Evolutionary conservation across 1,284 basidiomycete species (phyloP).

Genomic region (Pterulicium gracile): DNA sequence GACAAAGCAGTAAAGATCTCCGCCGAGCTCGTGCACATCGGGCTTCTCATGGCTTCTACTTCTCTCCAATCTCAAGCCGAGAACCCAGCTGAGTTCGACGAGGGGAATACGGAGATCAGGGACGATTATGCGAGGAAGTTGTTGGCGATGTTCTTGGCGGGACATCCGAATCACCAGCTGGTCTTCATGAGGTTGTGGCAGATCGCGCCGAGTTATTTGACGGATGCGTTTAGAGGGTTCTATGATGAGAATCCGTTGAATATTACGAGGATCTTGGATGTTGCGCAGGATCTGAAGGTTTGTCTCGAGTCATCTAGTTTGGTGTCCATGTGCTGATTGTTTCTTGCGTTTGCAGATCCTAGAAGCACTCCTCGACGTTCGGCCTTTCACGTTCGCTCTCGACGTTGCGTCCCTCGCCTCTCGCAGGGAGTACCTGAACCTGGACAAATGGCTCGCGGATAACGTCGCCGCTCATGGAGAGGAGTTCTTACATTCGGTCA

Average conservation of each 20-base stretch:
- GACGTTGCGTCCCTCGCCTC: slow-evolving; percentile 93
- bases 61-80: no score
- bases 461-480: slow-evolving; percentile 73
- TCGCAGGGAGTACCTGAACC: slow-evolving; percentile 86
- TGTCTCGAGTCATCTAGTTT: slow-evolving; percentile 12
- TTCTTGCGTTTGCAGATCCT: slow-evolving; percentile 50
- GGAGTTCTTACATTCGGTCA: slow-evolving; percentile 81
- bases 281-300: slow-evolving; percentile 91
- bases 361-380: slow-evolving; percentile 79
- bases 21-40: slow-evolving; percentile 92
- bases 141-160: slow-evolving; percentile 83
- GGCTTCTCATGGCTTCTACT: slow-evolving; percentile 81
- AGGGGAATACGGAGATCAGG: slow-evolving; percentile 74
- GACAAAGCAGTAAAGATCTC: slow-evolving; percentile 90
- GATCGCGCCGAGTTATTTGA: slow-evolving; percentile 76
- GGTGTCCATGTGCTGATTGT: neutral
- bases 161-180: slow-evolving; percentile 89
- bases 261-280: slow-evolving; percentile 89
- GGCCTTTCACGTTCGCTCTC: slow-evolving; percentile 80
- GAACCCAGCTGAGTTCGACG: no score
- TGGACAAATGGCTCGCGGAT: slow-evolving; percentile 94
- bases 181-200: slow-evolving; percentile 97
- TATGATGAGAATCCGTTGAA: slow-evolving; percentile 91
- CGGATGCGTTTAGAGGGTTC: slow-evolving; percentile 82
- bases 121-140: slow-evolving; percentile 80